Conservation (phyloP, 768 basidiomycete species). For the Trametes cinnabarina region DNA sequence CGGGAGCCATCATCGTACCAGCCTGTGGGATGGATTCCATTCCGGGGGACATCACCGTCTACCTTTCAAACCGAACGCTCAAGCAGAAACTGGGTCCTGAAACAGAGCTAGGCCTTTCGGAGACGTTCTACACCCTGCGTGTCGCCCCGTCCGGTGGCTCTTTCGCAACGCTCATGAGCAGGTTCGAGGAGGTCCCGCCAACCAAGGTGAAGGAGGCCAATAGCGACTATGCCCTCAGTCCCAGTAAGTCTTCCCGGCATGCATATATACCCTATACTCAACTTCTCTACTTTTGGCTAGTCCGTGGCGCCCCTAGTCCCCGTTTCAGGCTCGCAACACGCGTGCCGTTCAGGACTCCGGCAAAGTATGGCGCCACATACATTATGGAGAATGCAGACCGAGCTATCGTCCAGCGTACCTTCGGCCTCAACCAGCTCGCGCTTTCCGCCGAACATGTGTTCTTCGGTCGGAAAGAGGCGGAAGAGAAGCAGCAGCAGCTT, state of each 20-base stretch:
- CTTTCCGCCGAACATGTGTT: constrained; percentile 10
- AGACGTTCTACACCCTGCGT: constrained; percentile 46
- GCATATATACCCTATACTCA: not conserved
- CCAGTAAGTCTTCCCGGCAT: constrained; percentile 32
- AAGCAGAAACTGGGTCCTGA: constrained; percentile 42
- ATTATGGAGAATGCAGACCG: constrained; percentile 46
- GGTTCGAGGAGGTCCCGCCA: constrained; percentile 33
- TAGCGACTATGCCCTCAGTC: constrained; percentile 42
- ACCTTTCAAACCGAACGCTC: constrained; percentile 68
- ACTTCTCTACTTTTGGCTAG: not conserved
- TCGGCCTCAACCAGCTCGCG: constrained; percentile 46
- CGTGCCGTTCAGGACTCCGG: constrained; percentile 34
- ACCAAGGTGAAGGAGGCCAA: constrained; percentile 30
- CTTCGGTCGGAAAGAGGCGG: not conserved
- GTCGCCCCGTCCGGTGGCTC: constrained; percentile 69
- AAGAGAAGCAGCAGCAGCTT: constrained; percentile 20
- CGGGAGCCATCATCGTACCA: constrained; percentile 74
- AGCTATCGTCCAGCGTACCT: constrained; percentile 54
- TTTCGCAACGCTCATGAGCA: constrained; percentile 38
- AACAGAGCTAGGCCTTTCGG: constrained; percentile 50
- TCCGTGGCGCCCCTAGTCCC: constrained; percentile 32
- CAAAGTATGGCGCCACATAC: constrained; percentile 41
- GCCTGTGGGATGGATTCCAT: constrained; percentile 76
- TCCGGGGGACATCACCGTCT: constrained; percentile 69
- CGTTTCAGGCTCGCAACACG: constrained; percentile 33